phyloP scores from a whole-genome alignment of 208 protist species.

The Leishmania arabica region DNA sequence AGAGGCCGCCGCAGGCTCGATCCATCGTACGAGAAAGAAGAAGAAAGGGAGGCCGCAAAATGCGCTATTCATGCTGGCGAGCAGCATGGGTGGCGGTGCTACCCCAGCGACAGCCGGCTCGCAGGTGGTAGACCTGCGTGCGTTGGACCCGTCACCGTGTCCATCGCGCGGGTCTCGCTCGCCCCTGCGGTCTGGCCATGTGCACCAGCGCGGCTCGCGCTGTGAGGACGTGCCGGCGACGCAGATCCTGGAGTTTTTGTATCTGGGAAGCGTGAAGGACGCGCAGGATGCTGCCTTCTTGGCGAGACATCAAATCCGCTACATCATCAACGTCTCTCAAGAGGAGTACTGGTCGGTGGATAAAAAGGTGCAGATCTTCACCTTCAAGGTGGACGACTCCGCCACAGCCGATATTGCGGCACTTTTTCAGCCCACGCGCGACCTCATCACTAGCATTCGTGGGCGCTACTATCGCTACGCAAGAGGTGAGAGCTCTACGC shows the following conservation, averaged over 20 bases:
- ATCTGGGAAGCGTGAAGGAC: conserved; percentile 72
- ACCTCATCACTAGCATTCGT: conserved; percentile 58
- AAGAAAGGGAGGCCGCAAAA: conserved; percentile 21
- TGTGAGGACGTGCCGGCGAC: conserved; percentile 47
- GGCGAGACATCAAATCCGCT: conserved; percentile 53
- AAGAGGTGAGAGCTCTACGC: conserved; percentile 4
- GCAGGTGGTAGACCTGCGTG: conserved; percentile 33
- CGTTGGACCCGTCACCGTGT: conserved; percentile 14
- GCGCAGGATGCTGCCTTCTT: conserved; percentile 80
- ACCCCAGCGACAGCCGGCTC: conserved; percentile 1
- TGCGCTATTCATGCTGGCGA: conserved; percentile 21
- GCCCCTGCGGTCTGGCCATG: background rate
- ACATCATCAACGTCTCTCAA: conserved; percentile 85
- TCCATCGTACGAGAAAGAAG: conserved; percentile 17
- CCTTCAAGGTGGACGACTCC: conserved; percentile 74
- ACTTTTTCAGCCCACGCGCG: conserved; percentile 57
- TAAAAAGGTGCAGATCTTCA: conserved; percentile 51
- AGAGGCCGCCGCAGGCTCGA: background rate
- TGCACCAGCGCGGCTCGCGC: conserved; percentile 3
- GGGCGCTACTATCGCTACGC: conserved; percentile 46
- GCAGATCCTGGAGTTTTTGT: conserved; percentile 81
- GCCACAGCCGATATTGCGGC: conserved; percentile 59
- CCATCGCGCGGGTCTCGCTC: conserved; percentile 4
- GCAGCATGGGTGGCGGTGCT: conserved; percentile 2
- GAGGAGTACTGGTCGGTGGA: conserved; percentile 89